Base-by-base conservation (phyloP, 2,329 filamentous ascomycete genomes). In the Fusarium udum region DNA sequence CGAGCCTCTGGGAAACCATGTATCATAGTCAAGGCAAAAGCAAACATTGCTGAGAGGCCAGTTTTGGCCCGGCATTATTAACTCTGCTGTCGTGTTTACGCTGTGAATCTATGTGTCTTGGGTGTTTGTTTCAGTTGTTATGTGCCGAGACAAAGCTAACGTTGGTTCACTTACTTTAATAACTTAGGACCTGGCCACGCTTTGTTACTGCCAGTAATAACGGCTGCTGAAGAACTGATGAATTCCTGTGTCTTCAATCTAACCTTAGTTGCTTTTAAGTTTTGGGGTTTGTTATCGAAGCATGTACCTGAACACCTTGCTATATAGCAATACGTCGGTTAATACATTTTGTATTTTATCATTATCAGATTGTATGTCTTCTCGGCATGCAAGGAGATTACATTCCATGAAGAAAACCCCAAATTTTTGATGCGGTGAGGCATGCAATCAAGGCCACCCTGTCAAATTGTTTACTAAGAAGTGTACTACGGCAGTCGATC, bases 61-160 rank as follows among this genome's bases (percentile, higher is more conserved):
- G 78, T 84, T 83, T 84, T 84, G 82, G 82, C 75, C 78, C 77
- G 73, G 77, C 80, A 65, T 57, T 70, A 63, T 70, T 64, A 28
- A 45, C 43, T 48, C 43, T 24, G 24, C 24, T 60, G 14, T 15
- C 24, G n/a, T 55, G 34, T 39, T 45, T 28, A 15, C 20, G 11
- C 36, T 34, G 42, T 65, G 36, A 62, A 68, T 28, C 26, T 28
- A 28, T 22, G 42, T 36, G 40, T 49, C 36, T 64, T 32, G 32
- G 31, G 4, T 28, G 22, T 52, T 49, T 56, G 48, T 53, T 32
- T 49, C 46, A 58, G 24, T 20, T 46, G 18, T 13, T 37, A 42
- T 37, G 16, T 55, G 37, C 49, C n/a, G 43, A 68, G 59, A 68
- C 58, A 67, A 52, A 42, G 31, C 39, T 26, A 28, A 52, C 31